Conservation (phyloP, 176 grass and related monocot genomes). For the Carex pumila region DNA sequence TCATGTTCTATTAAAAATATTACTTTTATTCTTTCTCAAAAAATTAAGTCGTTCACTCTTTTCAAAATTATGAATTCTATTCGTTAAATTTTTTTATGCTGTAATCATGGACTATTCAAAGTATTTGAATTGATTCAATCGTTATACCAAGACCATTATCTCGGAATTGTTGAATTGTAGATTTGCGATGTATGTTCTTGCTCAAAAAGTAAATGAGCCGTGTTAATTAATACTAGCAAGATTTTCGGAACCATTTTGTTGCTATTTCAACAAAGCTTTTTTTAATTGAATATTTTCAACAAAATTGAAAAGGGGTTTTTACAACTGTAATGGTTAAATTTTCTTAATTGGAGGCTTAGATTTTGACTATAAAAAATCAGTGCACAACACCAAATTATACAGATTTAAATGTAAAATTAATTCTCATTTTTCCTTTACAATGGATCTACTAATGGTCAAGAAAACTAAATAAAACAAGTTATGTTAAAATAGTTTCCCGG, state of each 20-base stretch:
- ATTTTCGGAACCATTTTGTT: neutral
- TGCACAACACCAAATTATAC: neutral
- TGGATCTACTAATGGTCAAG: neutral
- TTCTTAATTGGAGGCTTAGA: neutral
- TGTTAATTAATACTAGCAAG: neutral
- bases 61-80: too few species aligned
- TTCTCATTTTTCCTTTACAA: neutral
- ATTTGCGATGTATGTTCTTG: neutral
- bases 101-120: too few species aligned
- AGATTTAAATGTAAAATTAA: neutral
- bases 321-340: neutral
- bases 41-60: too few species aligned
- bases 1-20: too few species aligned
- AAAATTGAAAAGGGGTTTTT: neutral
- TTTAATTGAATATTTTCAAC: neutral
- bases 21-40: too few species aligned
- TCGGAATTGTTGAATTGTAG: too few species aligned
- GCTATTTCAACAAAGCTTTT: neutral
- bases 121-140: too few species aligned
- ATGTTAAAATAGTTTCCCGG: conserved; percentile 18
- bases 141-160: too few species aligned
- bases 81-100: too few species aligned
- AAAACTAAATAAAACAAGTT: neutral
- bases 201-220: neutral
- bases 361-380: neutral